Percentiles rank a stretch among this genome's conserved stretches.
These are phyloP conservation scores for Oryza longistaminata DNA, from an alignment of 176 grass and related monocot genomes.

Conservation along the genomic window DNA sequence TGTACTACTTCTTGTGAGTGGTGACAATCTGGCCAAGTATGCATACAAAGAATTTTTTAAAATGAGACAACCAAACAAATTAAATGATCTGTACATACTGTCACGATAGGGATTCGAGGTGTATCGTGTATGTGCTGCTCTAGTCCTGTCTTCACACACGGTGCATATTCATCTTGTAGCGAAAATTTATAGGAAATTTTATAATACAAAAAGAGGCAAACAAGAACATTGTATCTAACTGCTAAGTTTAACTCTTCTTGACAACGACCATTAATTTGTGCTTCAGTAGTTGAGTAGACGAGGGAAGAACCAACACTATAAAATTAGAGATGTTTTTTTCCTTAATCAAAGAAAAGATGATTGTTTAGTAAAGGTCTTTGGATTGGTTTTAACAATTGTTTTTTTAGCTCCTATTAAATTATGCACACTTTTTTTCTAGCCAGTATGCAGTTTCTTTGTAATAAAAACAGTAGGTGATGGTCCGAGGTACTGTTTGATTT, in stretches of 20 bases:
- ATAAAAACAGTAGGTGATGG: background rate
- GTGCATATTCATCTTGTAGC: background rate
- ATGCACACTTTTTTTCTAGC: background rate
- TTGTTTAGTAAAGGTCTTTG: background rate
- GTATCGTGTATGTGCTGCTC: background rate
- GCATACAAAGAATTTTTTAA: background rate
- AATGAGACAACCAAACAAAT: background rate
- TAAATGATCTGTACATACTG: background rate
- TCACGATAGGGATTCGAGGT: background rate
- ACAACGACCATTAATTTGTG: background rate
- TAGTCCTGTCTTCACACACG: constrained; percentile 16
- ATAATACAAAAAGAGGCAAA: constrained; percentile 7
- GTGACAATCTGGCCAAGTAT: constrained; percentile 2
- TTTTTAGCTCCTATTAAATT: background rate
- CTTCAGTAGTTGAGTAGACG: background rate
- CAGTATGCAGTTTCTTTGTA: background rate
- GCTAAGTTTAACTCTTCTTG: background rate
- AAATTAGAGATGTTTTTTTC: background rate
- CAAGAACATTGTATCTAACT: background rate
- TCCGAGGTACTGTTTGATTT: background rate
- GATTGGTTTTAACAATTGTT: background rate
- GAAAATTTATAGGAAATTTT: constrained; percentile 10
- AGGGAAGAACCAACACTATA: background rate
- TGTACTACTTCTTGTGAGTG: background rate
- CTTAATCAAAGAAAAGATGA: background rate